A percentile compares a stretch with the other conserved stretches of the same genome.
phyloP scores from a whole-genome alignment of 306 rosid species.

The Cicer judaicum region DNA sequence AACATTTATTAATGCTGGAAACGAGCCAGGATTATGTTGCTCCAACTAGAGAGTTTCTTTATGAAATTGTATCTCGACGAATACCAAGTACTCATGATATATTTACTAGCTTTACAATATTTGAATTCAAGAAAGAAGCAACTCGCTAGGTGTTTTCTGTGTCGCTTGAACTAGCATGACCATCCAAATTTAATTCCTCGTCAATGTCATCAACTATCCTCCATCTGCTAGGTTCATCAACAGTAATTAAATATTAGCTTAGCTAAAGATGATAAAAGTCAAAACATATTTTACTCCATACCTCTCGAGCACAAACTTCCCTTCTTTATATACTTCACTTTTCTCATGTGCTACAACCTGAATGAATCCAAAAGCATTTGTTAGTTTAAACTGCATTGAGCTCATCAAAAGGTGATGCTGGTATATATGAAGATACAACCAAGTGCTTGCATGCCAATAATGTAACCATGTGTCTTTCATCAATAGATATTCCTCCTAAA shows the following conservation, averaged over 20 bases:
- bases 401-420: conserved; percentile 12
- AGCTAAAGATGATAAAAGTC: conserved; percentile 23
- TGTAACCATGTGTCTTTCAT: conserved; percentile 1
- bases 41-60: conserved; percentile 41
- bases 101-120: conserved; percentile 45
- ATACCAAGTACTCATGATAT: conserved; percentile 33
- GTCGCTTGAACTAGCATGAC: conserved; percentile 67
- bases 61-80: conserved; percentile 29
- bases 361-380: conserved; percentile 31
- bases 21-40: background rate
- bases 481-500: conserved; percentile 32
- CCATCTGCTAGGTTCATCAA: conserved; percentile 55
- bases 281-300: conserved; percentile 27
- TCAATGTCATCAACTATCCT: conserved; percentile 61
- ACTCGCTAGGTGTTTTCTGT: conserved; percentile 61
- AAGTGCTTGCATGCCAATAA: conserved; percentile 9
- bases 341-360: conserved; percentile 81
- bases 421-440: conserved; percentile 8
- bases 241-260: conserved; percentile 10
- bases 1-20: conserved; percentile 35
- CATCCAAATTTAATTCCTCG: conserved; percentile 68
- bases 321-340: conserved; percentile 75
- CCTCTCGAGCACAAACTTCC: conserved; percentile 89
- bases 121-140: conserved; percentile 33
- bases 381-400: conserved; percentile 2